These are phyloP conservation scores for Fragaria ananassa DNA, from an alignment of 306 rosid species.

Conservation along the genomic window DNA sequence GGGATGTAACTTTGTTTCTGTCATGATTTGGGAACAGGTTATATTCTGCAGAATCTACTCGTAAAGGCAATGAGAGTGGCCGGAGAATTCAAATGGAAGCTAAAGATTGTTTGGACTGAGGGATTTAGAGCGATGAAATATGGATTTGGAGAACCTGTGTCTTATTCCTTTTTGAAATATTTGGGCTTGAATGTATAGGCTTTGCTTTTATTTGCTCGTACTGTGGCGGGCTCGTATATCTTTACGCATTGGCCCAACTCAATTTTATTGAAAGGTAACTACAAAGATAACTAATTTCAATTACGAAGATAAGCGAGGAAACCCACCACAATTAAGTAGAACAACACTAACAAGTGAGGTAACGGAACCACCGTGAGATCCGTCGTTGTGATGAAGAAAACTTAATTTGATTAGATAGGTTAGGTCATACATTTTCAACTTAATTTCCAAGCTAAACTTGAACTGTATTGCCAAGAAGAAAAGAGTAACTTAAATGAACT, in stretches of 20 bases:
- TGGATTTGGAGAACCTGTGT: not conserved
- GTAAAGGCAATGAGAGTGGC: not conserved
- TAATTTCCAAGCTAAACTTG: not conserved
- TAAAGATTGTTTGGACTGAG: not conserved
- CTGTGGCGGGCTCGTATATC: not conserved
- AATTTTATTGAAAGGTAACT: no score
- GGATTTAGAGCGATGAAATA: not conserved
- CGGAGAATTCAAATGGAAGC: not conserved
- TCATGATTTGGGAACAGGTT: not conserved
- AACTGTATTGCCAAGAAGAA: not conserved
- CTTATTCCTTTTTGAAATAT: not conserved
- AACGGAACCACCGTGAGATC: no score
- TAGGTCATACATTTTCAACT: no score
- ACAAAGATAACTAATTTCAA: no score
- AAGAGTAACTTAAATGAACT: not conserved
- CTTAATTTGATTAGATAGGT: no score
- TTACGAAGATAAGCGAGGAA: no score
- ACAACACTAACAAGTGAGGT: no score
- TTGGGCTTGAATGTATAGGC: not conserved
- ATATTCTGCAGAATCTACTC: not conserved
- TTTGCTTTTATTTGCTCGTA: not conserved
- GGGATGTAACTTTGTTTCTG: not conserved
- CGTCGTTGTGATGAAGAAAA: no score
- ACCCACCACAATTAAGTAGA: no score
- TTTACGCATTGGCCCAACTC: not conserved